Conservation (phyloP, 106 monocot species). For the Chionographis japonica region DNA sequence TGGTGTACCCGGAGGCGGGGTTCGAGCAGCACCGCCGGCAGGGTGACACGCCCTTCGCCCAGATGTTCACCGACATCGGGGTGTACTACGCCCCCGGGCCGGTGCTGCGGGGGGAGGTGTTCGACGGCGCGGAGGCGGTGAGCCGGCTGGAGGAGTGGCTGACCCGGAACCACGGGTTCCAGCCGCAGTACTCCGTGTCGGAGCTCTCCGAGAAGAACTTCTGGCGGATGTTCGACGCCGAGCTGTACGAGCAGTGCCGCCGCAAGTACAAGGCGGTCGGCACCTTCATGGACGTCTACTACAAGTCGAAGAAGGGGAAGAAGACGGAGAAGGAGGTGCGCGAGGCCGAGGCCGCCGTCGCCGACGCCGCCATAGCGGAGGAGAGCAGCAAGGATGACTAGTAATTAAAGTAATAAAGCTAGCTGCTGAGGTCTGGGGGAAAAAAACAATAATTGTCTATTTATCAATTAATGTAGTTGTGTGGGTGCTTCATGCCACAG, state of each 20-base stretch:
- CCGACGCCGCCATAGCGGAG: neutral
- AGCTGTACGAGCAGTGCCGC: conserved; percentile 1
- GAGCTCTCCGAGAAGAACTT: conserved; percentile 13
- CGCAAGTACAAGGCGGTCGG: conserved; percentile 8
- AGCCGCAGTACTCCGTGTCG: conserved; percentile 14
- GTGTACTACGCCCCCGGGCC: conserved; percentile 12
- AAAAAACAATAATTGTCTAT: too few relatives aligned
- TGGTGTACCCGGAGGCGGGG: conserved; percentile 10
- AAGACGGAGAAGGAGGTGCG: conserved; percentile 18
- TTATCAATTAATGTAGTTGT: too few relatives aligned
- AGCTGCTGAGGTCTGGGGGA: too few relatives aligned
- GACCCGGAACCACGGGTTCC: conserved; percentile 10
- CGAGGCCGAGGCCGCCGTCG: conserved; percentile 8
- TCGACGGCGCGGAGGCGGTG: conserved; percentile 9
- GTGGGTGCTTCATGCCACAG: too few relatives aligned
- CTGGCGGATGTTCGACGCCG: conserved; percentile 17
- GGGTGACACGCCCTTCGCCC: conserved; percentile 8
- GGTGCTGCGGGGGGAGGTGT: conserved; percentile 4
- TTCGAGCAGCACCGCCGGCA: conserved; percentile 8
- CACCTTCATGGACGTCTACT: conserved; percentile 13
- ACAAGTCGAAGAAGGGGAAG: conserved; percentile 20
- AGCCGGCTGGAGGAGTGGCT: conserved; percentile 7
- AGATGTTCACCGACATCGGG: conserved; percentile 14
- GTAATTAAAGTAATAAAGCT: too few relatives aligned
- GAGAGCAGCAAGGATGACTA: neutral